Evolutionary conservation across 208 protist genomes (phyloP).

Genomic region (Kentomonas sorsogonicus): DNA sequence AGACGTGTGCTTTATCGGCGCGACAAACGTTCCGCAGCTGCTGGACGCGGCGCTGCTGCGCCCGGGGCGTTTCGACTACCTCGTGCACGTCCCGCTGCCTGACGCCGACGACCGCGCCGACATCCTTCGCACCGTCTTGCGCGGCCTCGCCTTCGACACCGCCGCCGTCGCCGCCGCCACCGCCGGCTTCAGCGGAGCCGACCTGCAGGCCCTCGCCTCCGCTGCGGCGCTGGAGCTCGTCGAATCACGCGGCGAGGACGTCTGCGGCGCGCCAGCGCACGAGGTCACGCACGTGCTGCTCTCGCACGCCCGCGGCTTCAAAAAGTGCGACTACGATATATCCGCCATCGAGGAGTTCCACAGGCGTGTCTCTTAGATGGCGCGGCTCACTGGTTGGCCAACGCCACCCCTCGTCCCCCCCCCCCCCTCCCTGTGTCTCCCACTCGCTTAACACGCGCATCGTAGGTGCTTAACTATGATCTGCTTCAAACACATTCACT

Average conservation of each 20-base stretch:
- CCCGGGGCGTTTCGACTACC: constrained; percentile 86
- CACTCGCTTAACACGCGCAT: too few relatives aligned
- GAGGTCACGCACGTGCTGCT: too few relatives aligned
- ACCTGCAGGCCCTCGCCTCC: constrained; percentile 59
- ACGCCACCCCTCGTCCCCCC: too few relatives aligned
- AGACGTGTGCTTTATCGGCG: constrained; percentile 87
- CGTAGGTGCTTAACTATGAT: too few relatives aligned
- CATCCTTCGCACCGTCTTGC: constrained; percentile 58
- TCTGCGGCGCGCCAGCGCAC: too few relatives aligned
- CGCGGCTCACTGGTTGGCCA: too few relatives aligned
- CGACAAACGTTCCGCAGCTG: constrained; percentile 89
- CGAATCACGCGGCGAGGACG: constrained; percentile 12
- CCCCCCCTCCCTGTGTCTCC: too few relatives aligned
- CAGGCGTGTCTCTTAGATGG: not conserved
- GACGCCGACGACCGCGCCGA: constrained; percentile 32
- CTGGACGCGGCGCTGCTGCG: constrained; percentile 85
- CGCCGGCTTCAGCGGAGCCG: constrained; percentile 81
- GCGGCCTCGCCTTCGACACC: constrained; percentile 34
- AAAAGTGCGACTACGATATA: constrained; percentile 47
- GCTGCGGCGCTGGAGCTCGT: constrained; percentile 48
- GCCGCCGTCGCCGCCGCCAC: constrained; percentile 37
- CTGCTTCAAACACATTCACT: too few relatives aligned
- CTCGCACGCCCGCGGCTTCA: too few relatives aligned
- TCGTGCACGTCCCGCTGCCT: constrained; percentile 80
- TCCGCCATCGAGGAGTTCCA: constrained; percentile 40